Base-by-base conservation (phyloP, 257 asterid genomes). In the Solanum bukasovii region DNA sequence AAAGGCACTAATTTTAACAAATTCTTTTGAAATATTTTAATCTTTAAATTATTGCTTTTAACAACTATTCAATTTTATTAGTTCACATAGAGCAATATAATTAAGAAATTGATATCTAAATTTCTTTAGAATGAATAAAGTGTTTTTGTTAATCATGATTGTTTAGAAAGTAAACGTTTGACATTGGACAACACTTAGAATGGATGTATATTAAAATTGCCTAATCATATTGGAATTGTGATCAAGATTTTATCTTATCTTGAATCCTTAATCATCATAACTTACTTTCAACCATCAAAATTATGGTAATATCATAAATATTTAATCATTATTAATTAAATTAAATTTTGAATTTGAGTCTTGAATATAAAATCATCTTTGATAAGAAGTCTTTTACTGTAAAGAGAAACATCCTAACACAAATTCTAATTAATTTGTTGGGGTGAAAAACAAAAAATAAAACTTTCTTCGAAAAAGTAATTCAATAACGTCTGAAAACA, bases 311-410 rank as follows among this genome's bases (percentile, higher is more conserved):
- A 6, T 18, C 23, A 7, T 52, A 16, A 16, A 7, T 16, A 52
- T 6, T 52, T 52, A 52, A 52, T 52, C n/a, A 52, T 6, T 52
- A 18, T 52, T 52, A 52, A 52, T 52, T 1, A 52, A 2, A 61
- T 61, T 9, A 61, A 9, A n/a, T 61, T 2, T 2, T 0, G 1
- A 9, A 9, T 21, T 61, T 8, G 2, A 61, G 1, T 4, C 3
- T 0, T 21, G 6, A n/a, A 23, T 61, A 21, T 23, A 9, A 10
- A 61, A 23, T 23, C 4, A 61, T 8, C 3, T 61, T 21, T 1
- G 6, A 23, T 21, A 23, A 4, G 11, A 61, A 21, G 3, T 61
- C 6, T 2, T 61, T 23, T 61, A 23, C 2, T 61, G 6, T 10
- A 23, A 61, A 21, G 6, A 9, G 3, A 61, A n/a, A 61, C 29